Base-by-base conservation (phyloP, 2,329 filamentous ascomycete species). In the Tricladium varicosporioides region DNA sequence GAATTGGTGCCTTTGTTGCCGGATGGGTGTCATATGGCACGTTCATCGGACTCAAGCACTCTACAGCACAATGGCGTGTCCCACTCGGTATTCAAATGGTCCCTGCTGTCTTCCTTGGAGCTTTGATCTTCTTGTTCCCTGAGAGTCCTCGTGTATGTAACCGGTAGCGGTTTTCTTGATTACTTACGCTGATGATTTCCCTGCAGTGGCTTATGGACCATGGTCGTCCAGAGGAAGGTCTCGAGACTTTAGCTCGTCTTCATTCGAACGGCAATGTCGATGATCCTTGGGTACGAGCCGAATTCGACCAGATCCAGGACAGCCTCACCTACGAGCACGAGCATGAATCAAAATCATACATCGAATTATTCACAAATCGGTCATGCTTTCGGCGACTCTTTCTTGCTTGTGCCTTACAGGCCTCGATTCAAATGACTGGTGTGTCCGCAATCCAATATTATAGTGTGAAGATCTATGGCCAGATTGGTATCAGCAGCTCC, bases 11-110 rank as follows among this genome's bases (percentile, higher is more conserved):
- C 14, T 79, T 94, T 1, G 74, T 85, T 14, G 89, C 90, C 0
- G 80, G 84, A 0, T 92, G 89, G 88, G 83, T 89, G 48, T 85
- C 84, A 0, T 93, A 86, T 60, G 89, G 85, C 46, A 75, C 74
- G 14, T 75, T 68, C 40, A 32, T 69, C 18, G 58, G 61, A 2
- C 58, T 69, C 36, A 71, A 70, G 46, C 67, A 62, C 10, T 69
- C 68, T 11, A 58, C 56, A 42, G 66, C 65, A 36, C 67, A 73
- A 56, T 70, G 69, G 69, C 65, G 69, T 48, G 40, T 70, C 18
- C 69, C 69, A 27, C 64, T 70, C 45, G 84, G 79, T 48, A 75
- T 87, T 46, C 85, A 88, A 65, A 72, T 85, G 50, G 71, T 83
- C 9, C 85, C 84, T 1, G 84, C 84, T 18, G 74, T 80, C 1